Conservation (phyloP, 768 basidiomycete species). For the Termitomyces sp. region DNA sequence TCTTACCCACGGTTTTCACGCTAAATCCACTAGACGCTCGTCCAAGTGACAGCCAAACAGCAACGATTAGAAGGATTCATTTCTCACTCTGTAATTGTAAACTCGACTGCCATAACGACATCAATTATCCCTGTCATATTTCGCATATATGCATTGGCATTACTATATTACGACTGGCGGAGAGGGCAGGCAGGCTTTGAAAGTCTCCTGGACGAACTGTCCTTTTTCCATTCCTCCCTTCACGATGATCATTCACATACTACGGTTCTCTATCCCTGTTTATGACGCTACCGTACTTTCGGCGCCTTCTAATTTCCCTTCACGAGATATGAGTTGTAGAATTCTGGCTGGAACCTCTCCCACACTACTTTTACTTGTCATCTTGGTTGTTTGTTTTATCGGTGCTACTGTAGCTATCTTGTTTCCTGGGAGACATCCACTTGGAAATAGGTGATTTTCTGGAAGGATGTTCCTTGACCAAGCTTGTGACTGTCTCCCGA, state of each 20-base stretch:
- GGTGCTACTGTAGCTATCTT: not conserved
- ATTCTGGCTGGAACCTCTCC: not conserved
- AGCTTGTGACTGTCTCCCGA: not conserved
- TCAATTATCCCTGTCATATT: not conserved
- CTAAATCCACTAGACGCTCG: constrained; percentile 8
- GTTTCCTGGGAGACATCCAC: not conserved
- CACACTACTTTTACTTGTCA: not conserved
- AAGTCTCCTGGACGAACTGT: constrained; percentile 1
- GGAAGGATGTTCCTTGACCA: not conserved
- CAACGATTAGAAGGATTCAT: constrained; percentile 16
- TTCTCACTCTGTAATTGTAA: constrained; percentile 13
- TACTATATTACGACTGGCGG: constrained; percentile 2
- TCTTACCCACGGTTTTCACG: not conserved
- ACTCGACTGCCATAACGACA: constrained; percentile 3
- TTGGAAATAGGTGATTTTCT: not conserved
- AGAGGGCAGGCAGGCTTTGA: constrained; percentile 10
- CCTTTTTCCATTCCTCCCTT: constrained; percentile 4
- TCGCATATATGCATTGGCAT: not conserved
- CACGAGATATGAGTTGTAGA: not conserved
- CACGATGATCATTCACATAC: not conserved
- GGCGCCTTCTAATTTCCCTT: not conserved
- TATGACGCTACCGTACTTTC: constrained; percentile 7
- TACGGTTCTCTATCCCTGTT: not conserved
- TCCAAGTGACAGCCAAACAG: constrained; percentile 9
- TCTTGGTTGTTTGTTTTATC: not conserved